Conservation (phyloP, 148 eudicot genomes). For the Agrostemma githago region DNA sequence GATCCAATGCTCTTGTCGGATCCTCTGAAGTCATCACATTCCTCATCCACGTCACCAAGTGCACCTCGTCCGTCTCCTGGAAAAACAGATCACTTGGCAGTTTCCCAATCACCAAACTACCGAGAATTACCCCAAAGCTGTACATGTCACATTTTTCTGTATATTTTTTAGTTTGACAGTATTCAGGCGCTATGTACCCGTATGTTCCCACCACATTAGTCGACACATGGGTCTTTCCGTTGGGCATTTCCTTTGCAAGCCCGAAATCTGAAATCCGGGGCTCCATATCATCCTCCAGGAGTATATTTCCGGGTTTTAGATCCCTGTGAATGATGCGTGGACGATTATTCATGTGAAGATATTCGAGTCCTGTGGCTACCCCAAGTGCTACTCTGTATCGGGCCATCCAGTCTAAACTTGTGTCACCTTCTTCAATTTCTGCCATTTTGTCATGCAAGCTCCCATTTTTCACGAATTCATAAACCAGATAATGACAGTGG, state of each 20-base stretch:
- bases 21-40: conserved; percentile 64
- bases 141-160: conserved; percentile 84
- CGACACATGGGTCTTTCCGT: conserved; percentile 53
- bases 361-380: conserved; percentile 74
- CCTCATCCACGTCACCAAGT: conserved; percentile 80
- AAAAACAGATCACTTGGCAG: conserved; percentile 68
- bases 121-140: conserved; percentile 82
- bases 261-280: conserved; percentile 84
- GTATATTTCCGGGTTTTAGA: conserved; percentile 80
- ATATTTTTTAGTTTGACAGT: conserved; percentile 64
- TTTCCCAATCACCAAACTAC: conserved; percentile 67
- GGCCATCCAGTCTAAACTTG: conserved; percentile 57
- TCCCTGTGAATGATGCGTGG: conserved; percentile 83
- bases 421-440: conserved; percentile 30
- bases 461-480: conserved; percentile 89
- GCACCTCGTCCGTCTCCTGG: conserved; percentile 50
- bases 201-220: conserved; percentile 69
- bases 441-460: conserved; percentile 63
- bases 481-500: conserved; percentile 72
- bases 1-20: conserved; percentile 62
- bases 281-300: conserved; percentile 89
- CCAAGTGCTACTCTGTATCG: conserved; percentile 60
- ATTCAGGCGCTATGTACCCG: conserved; percentile 92
- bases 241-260: conserved; percentile 76
- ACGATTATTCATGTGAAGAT: conserved; percentile 56